A percentile compares a stretch with the other conserved stretches of the same genome.
These are phyloP conservation scores for Populus deltoides DNA, from an alignment of 345 rosid genomes.

Conservation along the genomic window DNA sequence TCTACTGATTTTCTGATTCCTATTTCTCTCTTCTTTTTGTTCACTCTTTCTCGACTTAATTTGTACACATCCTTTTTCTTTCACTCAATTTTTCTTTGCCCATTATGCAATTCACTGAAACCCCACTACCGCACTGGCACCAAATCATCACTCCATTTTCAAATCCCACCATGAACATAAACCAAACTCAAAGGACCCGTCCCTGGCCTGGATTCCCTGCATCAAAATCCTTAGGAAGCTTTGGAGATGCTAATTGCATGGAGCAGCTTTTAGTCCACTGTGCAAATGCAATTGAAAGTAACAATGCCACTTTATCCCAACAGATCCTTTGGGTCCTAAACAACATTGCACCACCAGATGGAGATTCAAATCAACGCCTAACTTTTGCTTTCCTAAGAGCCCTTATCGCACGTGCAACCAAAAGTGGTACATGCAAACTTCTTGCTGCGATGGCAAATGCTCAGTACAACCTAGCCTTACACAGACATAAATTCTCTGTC, in stretches of 20 bases:
- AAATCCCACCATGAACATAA: constrained; percentile 42
- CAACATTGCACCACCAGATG: constrained; percentile 81
- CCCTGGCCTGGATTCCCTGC: constrained; percentile 70
- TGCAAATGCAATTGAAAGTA: constrained; percentile 79
- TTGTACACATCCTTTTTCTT: neutral
- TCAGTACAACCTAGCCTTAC: constrained; percentile 33
- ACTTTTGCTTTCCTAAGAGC: constrained; percentile 72
- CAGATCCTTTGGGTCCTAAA: constrained; percentile 88
- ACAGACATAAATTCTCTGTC: constrained; percentile 66
- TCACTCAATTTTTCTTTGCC: neutral
- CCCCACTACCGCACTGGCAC: constrained; percentile 41
- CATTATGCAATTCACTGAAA: constrained; percentile 70
- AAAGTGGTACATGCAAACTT: constrained; percentile 57
- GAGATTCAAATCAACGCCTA: constrained; percentile 83
- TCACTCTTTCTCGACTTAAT: constrained; percentile 12
- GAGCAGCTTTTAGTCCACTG: constrained; percentile 86
- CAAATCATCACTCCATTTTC: constrained; percentile 26
- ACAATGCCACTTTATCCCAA: constrained; percentile 77
- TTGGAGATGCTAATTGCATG: constrained; percentile 81
- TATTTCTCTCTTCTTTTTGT: constrained; percentile 19
- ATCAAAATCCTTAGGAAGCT: constrained; percentile 46
- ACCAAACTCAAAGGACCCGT: constrained; percentile 40
- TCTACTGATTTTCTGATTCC: constrained; percentile 31
- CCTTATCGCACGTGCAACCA: constrained; percentile 69
- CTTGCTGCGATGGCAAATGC: constrained; percentile 50